A percentile compares a stretch with the other conserved stretches of the same genome.
Conservation (phyloP, 2,329 filamentous ascomycete genomes). For the Colletotrichum noveboracense region DNA sequence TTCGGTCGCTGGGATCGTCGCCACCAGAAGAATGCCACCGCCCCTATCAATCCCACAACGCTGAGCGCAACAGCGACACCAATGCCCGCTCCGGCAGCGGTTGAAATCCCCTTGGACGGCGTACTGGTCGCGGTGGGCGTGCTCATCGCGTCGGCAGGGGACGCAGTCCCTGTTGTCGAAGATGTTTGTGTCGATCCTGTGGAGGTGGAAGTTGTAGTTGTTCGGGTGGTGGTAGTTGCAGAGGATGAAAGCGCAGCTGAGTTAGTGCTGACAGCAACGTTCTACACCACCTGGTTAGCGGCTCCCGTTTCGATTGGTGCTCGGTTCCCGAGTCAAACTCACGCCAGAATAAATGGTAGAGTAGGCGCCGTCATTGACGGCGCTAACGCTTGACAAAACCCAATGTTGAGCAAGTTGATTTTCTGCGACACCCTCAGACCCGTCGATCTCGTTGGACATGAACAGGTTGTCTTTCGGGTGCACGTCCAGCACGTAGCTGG, state of each 20-base stretch:
- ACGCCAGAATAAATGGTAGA: slow-evolving; percentile 36
- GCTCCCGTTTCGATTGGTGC: not conserved
- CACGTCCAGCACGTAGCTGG: slow-evolving; percentile 35
- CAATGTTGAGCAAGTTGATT: slow-evolving; percentile 36
- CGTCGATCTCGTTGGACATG: slow-evolving; percentile 27
- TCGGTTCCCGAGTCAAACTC: slow-evolving; percentile 1
- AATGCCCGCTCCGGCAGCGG: slow-evolving; percentile 35
- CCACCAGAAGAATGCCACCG: slow-evolving; percentile 31
- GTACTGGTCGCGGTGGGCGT: not conserved
- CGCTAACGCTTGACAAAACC: slow-evolving; percentile 34
- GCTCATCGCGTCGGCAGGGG: not conserved
- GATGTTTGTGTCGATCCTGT: not conserved
- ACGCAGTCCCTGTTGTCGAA: not conserved
- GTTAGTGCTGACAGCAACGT: not conserved
- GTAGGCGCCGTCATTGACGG: slow-evolving; percentile 36
- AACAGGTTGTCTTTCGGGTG: slow-evolving; percentile 35
- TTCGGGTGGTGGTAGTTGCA: not conserved
- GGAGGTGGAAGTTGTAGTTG: not conserved
- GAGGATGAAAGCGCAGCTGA: slow-evolving; percentile 1
- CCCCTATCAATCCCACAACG: slow-evolving; percentile 27
- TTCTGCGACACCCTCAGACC: slow-evolving; percentile 3
- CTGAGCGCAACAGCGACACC: slow-evolving; percentile 32
- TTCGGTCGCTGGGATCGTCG: slow-evolving; percentile 21
- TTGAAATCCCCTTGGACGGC: slow-evolving; percentile 26
- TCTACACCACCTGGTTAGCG: not conserved